Conservation (phyloP, 2,329 filamentous ascomycete genomes). For the Arthrobotrys pseudoclavata region DNA sequence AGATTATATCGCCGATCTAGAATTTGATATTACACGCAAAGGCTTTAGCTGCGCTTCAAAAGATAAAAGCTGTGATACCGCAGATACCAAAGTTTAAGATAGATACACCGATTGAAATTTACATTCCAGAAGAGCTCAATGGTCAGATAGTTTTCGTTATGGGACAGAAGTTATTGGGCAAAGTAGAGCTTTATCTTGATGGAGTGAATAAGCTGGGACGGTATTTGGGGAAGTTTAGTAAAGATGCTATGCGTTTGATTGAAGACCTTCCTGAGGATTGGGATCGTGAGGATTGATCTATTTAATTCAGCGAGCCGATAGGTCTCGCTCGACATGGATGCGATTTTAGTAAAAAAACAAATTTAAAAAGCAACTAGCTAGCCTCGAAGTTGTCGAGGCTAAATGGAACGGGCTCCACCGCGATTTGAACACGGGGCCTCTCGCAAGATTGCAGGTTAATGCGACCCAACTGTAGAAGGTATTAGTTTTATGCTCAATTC, state of each 20-base stretch:
- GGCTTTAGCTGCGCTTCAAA: not conserved
- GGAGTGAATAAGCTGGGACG: not conserved
- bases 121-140: not conserved
- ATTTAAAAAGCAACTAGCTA: not conserved
- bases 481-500: too few species aligned
- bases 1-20: not conserved
- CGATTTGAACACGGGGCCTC: constrained; percentile 56
- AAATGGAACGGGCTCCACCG: constrained; percentile 51
- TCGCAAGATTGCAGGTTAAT: constrained; percentile 48
- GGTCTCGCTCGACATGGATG: too few species aligned
- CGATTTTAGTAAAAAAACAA: not conserved
- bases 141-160: not conserved
- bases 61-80: not conserved
- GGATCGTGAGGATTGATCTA: constrained; percentile 5
- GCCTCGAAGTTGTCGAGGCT: not conserved
- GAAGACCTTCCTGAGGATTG: not conserved
- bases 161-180: not conserved
- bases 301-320: too few species aligned
- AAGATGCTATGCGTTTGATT: not conserved
- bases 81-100: not conserved
- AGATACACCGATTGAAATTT: not conserved
- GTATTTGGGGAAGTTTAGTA: not conserved
- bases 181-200: not conserved
- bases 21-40: not conserved
- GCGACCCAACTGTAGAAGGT: constrained; percentile 30